Percentiles rank a stretch among this genome's conserved stretches.
Evolutionary conservation across 106 monocot species (phyloP).

Genomic region (Platanthera zijinensis): DNA sequence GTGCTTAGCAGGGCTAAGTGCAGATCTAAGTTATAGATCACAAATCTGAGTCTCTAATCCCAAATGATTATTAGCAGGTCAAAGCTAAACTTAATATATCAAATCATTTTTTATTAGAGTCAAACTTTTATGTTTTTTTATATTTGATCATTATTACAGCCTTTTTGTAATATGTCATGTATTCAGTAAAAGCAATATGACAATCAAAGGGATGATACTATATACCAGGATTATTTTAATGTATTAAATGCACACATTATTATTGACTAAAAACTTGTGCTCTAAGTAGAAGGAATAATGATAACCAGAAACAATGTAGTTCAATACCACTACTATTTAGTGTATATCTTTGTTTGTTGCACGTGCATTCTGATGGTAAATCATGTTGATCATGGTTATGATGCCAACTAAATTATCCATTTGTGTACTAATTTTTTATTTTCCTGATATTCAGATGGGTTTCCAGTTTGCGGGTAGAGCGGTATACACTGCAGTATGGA

Average conservation of each 20-base stretch:
- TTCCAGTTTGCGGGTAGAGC: conserved; percentile 87
- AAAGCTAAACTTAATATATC: no score
- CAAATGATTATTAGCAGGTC: no score
- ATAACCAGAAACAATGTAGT: not conserved
- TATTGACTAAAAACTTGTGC: not conserved
- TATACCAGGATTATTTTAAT: not conserved
- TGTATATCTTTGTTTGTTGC: not conserved
- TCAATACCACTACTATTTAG: not conserved
- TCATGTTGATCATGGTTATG: not conserved
- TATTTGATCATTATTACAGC: not conserved
- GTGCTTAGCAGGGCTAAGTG: no score
- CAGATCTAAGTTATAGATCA: no score
- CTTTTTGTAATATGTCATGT: not conserved
- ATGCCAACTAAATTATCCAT: not conserved
- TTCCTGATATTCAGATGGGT: conserved; percentile 61
- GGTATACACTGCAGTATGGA: conserved; percentile 80
- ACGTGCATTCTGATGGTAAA: not conserved
- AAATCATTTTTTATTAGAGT: no score
- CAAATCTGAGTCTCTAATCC: no score
- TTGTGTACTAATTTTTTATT: not conserved
- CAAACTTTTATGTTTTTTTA: not conserved
- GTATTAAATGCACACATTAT: not conserved
- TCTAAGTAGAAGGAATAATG: not conserved
- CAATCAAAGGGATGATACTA: not conserved
- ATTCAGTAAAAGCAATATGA: not conserved